Conservation (phyloP, 2,329 filamentous ascomycete genomes). For the Aureobasidium namibiae region DNA sequence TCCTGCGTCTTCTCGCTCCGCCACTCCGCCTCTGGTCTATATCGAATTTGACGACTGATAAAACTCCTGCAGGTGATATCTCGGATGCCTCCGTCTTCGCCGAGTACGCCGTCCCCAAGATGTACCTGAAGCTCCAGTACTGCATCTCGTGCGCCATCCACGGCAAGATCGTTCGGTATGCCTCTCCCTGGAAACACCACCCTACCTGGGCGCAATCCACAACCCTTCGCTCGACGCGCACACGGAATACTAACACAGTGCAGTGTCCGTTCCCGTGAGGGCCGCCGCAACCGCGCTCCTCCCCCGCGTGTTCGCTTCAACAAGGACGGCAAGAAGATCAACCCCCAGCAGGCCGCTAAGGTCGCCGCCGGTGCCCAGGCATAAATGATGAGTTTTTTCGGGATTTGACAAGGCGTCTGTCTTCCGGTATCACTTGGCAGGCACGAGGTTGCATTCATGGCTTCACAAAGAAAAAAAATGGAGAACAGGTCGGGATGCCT, state of each 20-base stretch:
- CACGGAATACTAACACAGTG: conserved; percentile 16
- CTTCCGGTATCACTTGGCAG: conserved; percentile 13
- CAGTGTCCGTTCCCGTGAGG: conserved; percentile 93
- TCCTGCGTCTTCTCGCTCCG: not conserved
- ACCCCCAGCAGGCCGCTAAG: conserved; percentile 72
- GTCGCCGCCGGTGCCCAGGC: conserved; percentile 33
- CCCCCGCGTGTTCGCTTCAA: conserved; percentile 98
- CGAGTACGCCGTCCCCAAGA: conserved; percentile 99
- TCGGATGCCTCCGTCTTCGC: conserved; percentile 98
- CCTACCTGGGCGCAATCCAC: not conserved
- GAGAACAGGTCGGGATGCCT: conserved; percentile 8
- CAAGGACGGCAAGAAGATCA: conserved; percentile 99
- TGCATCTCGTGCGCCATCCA: conserved; percentile 99
- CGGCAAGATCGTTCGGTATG: conserved; percentile 99
- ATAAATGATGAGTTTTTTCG: conserved; percentile 16
- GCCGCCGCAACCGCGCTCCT: conserved; percentile 97
- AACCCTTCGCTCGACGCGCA: not conserved
- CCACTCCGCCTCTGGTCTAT: not conserved
- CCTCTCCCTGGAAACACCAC: conserved; percentile 27
- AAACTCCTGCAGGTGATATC: conserved; percentile 75
- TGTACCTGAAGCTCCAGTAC: conserved; percentile 99
- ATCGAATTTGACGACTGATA: not conserved
- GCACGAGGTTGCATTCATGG: conserved; percentile 14
- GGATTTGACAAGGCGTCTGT: conserved; percentile 16
- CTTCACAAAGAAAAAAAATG: conserved; percentile 11